Percentiles rank a stretch among this genome's conserved stretches.
Evolutionary conservation across 1,139 yeast species (phyloP).

Genomic region (Pichia sp.): DNA sequence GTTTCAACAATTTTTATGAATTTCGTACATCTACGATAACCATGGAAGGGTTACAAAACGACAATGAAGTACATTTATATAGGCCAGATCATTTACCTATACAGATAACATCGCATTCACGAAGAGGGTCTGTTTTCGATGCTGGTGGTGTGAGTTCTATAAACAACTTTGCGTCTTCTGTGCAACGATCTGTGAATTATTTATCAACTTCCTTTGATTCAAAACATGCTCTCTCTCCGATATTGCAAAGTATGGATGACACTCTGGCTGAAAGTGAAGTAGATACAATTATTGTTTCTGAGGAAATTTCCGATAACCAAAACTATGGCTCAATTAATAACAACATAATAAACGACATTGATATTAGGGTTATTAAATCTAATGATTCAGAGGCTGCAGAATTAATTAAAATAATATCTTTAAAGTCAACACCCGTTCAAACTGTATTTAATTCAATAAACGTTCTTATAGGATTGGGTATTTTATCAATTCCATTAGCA

Average conservation of each 20-base stretch:
- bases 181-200: conserved; percentile 27
- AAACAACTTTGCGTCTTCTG: conserved; percentile 29
- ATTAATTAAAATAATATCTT: conserved; percentile 38
- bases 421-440: conserved; percentile 84
- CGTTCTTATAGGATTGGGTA: conserved; percentile 79
- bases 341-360: background rate
- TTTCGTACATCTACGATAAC: too few species aligned
- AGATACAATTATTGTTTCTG: background rate
- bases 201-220: conserved; percentile 20
- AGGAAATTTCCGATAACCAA: background rate
- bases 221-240: background rate
- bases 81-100: too few species aligned
- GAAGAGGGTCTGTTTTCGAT: background rate
- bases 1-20: too few species aligned
- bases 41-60: too few species aligned
- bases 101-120: too few species aligned
- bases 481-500: conserved; percentile 79
- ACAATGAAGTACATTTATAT: too few species aligned
- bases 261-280: background rate
- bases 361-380: background rate
- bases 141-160: conserved; percentile 7
- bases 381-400: conserved; percentile 1
- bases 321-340: background rate
- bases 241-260: background rate
- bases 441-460: conserved; percentile 85